A percentile compares a stretch with the other conserved stretches of the same genome.
Evolutionary conservation across 192 early-diverging fungal genomes (phyloP).

Genomic region (Backusella macrospora): DNA sequence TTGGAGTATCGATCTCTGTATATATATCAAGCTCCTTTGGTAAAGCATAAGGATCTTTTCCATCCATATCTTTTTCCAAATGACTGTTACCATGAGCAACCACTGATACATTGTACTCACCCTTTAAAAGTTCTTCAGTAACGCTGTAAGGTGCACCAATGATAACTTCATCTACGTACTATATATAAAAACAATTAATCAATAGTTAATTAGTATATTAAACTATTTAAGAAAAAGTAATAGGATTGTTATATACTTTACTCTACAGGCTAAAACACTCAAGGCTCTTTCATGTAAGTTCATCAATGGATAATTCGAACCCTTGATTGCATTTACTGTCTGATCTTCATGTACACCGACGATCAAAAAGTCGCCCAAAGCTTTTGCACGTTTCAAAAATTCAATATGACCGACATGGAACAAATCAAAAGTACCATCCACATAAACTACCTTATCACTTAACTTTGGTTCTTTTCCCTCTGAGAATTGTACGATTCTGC

Average conservation of each 20-base stretch:
- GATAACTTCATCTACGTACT: constrained; percentile 94
- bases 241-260: too few species aligned
- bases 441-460: constrained; percentile 86
- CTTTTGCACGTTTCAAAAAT: constrained; percentile 85
- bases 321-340: constrained; percentile 86
- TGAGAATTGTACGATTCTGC: constrained; percentile 89
- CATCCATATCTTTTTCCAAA: constrained; percentile 69
- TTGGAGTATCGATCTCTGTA: constrained; percentile 76
- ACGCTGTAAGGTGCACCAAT: constrained; percentile 91
- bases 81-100: constrained; percentile 79
- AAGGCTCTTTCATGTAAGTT: constrained; percentile 93
- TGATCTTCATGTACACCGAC: constrained; percentile 94
- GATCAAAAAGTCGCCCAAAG: constrained; percentile 86
- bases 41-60: constrained; percentile 82
- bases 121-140: constrained; percentile 80
- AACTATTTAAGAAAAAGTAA: not conserved
- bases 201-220: not conserved
- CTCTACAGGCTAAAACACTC: constrained; percentile 89
- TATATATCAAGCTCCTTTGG: constrained; percentile 83
- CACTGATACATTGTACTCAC: constrained; percentile 83
- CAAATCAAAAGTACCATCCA: constrained; percentile 96
- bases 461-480: constrained; percentile 75
- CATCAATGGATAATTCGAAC: constrained; percentile 91
- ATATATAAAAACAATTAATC: not conserved
- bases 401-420: constrained; percentile 95